These are phyloP conservation scores for Torulaspora delbrueckii DNA, from an alignment of 805 yeast genomes.

Conservation along the genomic window DNA sequence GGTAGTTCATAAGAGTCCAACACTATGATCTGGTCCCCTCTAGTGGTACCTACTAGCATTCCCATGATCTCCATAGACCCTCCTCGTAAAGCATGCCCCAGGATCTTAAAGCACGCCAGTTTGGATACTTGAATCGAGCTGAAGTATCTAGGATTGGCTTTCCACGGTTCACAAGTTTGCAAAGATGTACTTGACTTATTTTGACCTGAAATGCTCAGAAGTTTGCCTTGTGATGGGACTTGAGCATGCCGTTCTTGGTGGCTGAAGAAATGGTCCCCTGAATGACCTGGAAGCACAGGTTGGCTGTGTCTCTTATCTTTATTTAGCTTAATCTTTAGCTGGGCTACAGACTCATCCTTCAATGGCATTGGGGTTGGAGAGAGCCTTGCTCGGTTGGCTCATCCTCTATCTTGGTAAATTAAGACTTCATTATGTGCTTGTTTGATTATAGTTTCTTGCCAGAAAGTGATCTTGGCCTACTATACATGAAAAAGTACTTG, in stretches of 20 bases:
- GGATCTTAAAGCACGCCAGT: slow-evolving; percentile 68
- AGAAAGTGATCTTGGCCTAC: not conserved
- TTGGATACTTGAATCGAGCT: slow-evolving; percentile 47
- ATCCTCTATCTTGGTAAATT: too few relatives aligned
- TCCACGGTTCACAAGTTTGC: slow-evolving; percentile 8
- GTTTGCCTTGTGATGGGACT: slow-evolving; percentile 3
- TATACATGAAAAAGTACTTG: not conserved
- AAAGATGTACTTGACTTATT: not conserved
- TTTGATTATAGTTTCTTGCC: not conserved
- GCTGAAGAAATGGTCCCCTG: slow-evolving; percentile 2
- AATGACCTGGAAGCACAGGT: not conserved
- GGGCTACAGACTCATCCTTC: slow-evolving; percentile 9
- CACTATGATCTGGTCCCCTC: slow-evolving; percentile 53
- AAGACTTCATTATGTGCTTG: not conserved
- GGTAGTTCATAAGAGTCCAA: slow-evolving; percentile 84
- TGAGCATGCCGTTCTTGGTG: slow-evolving; percentile 1
- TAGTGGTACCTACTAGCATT: slow-evolving; percentile 76
- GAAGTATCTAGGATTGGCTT: slow-evolving; percentile 14
- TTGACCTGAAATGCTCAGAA: not conserved
- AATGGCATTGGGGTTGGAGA: slow-evolving; percentile 2
- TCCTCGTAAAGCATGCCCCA: slow-evolving; percentile 75
- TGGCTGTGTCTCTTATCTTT: not conserved
- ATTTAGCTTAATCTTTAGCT: slow-evolving; percentile 1
- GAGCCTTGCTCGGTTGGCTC: too few relatives aligned
- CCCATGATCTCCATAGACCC: slow-evolving; percentile 94